Evolutionary conservation across 2,329 filamentous ascomycete genomes (phyloP).

Genomic region (Coniochaeta prunicola): DNA sequence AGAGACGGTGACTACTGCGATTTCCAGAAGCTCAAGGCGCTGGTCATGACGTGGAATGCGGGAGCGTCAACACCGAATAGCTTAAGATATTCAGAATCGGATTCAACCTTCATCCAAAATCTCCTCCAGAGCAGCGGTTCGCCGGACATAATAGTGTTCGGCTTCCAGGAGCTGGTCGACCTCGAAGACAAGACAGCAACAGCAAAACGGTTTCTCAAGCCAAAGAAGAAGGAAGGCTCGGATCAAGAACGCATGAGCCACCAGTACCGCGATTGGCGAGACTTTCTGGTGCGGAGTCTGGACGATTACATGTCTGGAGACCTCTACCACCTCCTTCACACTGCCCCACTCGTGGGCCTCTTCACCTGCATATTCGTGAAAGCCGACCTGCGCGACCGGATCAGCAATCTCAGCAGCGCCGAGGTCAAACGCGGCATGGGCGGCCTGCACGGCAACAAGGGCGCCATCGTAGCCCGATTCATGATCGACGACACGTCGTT

Average conservation of each 20-base stretch:
- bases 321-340: conserved; percentile 80
- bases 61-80: conserved; percentile 89
- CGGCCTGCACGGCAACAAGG: conserved; percentile 93
- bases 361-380: conserved; percentile 97
- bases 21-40: conserved; percentile 72
- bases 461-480: conserved; percentile 86
- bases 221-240: conserved; percentile 66
- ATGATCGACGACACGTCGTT: conserved; percentile 87
- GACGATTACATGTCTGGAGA: conserved; percentile 78
- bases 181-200: conserved; percentile 96
- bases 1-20: conserved; percentile 77
- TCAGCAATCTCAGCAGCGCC: conserved; percentile 68
- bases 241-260: conserved; percentile 92
- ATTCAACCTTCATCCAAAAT: conserved; percentile 73
- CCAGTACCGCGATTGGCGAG: conserved; percentile 93
- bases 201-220: conserved; percentile 89
- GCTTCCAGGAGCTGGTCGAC: conserved; percentile 97
- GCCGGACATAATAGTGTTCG: conserved; percentile 89
- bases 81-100: conserved; percentile 61
- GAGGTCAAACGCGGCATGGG: conserved; percentile 97
- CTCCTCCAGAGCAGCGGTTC: conserved; percentile 68
- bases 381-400: conserved; percentile 64
- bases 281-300: conserved; percentile 74
- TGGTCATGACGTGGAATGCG: conserved; percentile 93
- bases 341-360: conserved; percentile 81